These are phyloP conservation scores for Hypoxylon trugodes DNA, from an alignment of 495 filamentous ascomycete genomes.

Conservation along the genomic window DNA sequence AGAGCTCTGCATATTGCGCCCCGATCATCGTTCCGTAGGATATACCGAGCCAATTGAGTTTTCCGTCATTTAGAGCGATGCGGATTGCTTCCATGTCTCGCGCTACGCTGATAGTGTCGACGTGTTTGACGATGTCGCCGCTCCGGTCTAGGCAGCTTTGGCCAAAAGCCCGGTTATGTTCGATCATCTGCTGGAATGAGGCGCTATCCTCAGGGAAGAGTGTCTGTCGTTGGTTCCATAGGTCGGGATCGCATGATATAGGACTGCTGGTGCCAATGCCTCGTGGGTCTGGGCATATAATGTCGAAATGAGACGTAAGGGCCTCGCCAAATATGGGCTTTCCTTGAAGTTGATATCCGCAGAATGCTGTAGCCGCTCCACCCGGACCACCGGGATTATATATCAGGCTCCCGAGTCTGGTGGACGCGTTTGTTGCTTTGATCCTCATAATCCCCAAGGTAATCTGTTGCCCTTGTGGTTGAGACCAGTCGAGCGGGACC, in stretches of 20 bases:
- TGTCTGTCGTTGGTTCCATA: constrained; percentile 35
- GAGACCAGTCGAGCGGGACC: neutral
- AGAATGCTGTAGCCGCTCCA: neutral
- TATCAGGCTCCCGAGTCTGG: neutral
- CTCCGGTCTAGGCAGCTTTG: constrained; percentile 44
- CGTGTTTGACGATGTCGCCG: constrained; percentile 35
- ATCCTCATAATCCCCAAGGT: neutral
- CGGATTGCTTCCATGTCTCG: constrained; percentile 50
- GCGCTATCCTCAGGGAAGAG: constrained; percentile 28
- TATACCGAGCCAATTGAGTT: constrained; percentile 46
- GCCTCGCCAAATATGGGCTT: neutral
- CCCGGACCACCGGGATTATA: neutral
- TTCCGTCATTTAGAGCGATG: constrained; percentile 36
- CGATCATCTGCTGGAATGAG: constrained; percentile 24
- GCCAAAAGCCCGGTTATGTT: constrained; percentile 36
- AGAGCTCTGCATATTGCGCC: constrained; percentile 44
- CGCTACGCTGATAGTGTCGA: constrained; percentile 46
- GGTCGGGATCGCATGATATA: constrained; percentile 43
- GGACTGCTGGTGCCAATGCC: constrained; percentile 41
- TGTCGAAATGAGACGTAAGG: neutral
- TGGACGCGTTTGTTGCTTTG: neutral
- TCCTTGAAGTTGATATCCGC: neutral
- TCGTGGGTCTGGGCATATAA: neutral
- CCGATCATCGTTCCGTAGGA: constrained; percentile 63
- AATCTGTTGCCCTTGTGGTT: neutral